Evolutionary conservation across 805 yeast species (phyloP), one percentile per base, ranked within the genome.

Genomic region (Candida germanica): DNA sequence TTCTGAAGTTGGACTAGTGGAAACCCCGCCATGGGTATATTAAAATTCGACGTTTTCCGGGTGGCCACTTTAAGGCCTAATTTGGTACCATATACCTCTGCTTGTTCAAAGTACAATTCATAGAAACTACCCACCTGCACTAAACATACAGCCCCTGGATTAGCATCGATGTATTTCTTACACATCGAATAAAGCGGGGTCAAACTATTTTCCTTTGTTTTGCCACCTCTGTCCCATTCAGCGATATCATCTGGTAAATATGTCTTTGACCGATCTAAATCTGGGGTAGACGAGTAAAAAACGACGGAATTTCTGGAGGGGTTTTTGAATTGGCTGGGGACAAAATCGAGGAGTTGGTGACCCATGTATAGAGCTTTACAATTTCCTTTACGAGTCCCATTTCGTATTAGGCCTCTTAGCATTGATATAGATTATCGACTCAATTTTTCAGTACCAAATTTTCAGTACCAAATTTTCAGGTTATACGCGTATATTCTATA

Each of bases 71-170:
- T 80, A 19, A 91, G 57, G 19, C 88, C 88, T 36, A 93, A 59
- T 35, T 75, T 58, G 2, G 84, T 80, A 0, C 87, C 95, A 53
- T 72, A 79, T 29, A 69, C 70, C 7, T 78, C 76, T 1, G 98
- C 98, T 42, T 88, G 95, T 35, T 89, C 89, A 51, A 85, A 87
- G 53, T 93, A 93, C 3, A 91, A 62, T 60, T 87, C 96, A 49
- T 84, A 87, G 57, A 87, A 87, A 15, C 88, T 77, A 1, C 96
- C 97, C 24, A 88, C 89, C 49, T 87, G 94, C 1, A 88, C 80
- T 26, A 67, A 47, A 31, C 69, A 61, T 11, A 66, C 69, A 31
- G 67, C 56, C 3, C 66, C 68, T 8, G 61, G 58, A 37, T 66
- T 61, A 22, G 50, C 46, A 26, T 59, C 60, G 10, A 64, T 61